phyloP scores from a whole-genome alignment of 495 filamentous ascomycete genomes.

The Penicillium canariense region DNA sequence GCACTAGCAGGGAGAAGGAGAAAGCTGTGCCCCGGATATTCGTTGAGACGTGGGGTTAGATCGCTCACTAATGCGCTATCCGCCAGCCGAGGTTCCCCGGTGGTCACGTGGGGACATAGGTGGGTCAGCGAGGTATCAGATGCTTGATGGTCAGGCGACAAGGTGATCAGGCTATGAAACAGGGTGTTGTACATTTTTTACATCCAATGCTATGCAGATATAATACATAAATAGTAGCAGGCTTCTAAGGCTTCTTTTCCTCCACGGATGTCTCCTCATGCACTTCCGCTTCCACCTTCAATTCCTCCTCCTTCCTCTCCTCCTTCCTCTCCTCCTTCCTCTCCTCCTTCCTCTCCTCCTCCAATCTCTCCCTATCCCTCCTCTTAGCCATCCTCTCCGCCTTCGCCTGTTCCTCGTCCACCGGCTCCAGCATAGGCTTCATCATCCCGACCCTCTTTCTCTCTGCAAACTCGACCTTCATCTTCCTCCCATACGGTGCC shows the following conservation, averaged over 20 bases:
- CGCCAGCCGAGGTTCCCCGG: constrained; percentile 36
- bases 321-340: constrained; percentile 2
- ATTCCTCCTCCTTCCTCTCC: not conserved
- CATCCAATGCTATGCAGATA: not conserved
- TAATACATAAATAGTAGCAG: not conserved
- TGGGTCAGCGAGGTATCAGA: not conserved
- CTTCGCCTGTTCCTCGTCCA: not conserved
- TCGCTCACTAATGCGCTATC: constrained; percentile 26
- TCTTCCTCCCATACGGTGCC: constrained; percentile 60
- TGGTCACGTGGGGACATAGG: constrained; percentile 31
- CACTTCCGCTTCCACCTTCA: not conserved
- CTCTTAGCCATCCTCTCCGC: not conserved
- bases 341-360: not conserved
- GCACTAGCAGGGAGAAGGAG: constrained; percentile 7
- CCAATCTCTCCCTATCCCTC: constrained; percentile 1
- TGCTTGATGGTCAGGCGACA: not conserved
- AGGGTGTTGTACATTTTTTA: not conserved
- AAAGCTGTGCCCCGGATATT: constrained; percentile 13
- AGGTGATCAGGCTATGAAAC: not conserved
- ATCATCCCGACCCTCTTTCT: constrained; percentile 14
- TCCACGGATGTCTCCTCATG: not conserved
- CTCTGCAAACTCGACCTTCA: constrained; percentile 63
- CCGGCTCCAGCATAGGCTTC: not conserved
- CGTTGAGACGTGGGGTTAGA: constrained; percentile 37
- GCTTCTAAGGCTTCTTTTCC: not conserved